Evolutionary conservation across 2,329 filamentous ascomycete species (phyloP).

Genomic region (Epichloe bromicola): DNA sequence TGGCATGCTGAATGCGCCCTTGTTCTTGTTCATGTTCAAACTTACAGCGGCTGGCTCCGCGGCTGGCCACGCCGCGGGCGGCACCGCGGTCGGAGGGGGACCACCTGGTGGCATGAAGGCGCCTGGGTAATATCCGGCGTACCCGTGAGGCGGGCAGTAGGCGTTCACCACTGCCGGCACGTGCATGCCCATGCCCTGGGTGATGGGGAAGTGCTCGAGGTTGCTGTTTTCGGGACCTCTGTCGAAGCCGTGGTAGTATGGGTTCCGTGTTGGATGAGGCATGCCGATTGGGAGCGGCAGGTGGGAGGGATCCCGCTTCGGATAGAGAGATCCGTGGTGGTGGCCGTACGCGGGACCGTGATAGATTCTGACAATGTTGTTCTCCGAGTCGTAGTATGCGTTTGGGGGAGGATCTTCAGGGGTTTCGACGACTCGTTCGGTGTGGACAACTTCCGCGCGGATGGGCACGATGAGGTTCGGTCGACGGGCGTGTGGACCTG

Average conservation of each 20-base stretch:
- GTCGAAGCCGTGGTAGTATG: conserved; percentile 28
- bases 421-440: conserved; percentile 42
- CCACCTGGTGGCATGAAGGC: background rate
- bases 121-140: conserved; percentile 6
- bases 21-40: background rate
- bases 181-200: conserved; percentile 19
- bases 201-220: conserved; percentile 18
- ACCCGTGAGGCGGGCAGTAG: conserved; percentile 10
- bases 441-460: conserved; percentile 35
- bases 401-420: conserved; percentile 45
- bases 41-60: background rate
- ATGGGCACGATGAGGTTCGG: conserved; percentile 35
- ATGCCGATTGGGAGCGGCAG: conserved; percentile 27
- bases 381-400: conserved; percentile 41
- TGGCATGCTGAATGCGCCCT: conserved; percentile 8
- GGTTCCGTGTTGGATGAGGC: conserved; percentile 30
- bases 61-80: background rate
- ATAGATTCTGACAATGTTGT: conserved; percentile 42
- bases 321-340: conserved; percentile 32
- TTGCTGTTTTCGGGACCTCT: conserved; percentile 4
- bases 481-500: conserved; percentile 19
- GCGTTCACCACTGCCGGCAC: conserved; percentile 11
- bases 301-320: conserved; percentile 18
- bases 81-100: background rate
- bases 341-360: conserved; percentile 44